Percentiles rank a stretch among this genome's conserved stretches.
These are phyloP conservation scores for Didymosphaeria variabile DNA, from an alignment of 2,329 filamentous ascomycete genomes.

Conservation along the genomic window DNA sequence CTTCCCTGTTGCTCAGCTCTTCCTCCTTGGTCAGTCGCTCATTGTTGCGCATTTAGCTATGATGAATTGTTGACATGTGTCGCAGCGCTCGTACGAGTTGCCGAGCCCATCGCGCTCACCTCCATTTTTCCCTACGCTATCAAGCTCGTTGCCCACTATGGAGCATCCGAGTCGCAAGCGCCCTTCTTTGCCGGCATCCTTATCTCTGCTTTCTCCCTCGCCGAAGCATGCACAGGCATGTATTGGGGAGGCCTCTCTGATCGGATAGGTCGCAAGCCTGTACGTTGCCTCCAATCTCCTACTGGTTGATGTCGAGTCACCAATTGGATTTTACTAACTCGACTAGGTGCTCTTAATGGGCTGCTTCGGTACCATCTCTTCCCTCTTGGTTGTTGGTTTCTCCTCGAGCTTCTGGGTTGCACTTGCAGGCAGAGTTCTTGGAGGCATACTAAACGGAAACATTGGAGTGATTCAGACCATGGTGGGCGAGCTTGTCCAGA, in stretches of 20 bases:
- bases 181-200: conserved; percentile 88
- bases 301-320: background rate
- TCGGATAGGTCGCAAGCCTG: conserved; percentile 51
- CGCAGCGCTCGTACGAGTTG: conserved; percentile 86
- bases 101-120: conserved; percentile 91
- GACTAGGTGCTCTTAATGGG: conserved; percentile 41
- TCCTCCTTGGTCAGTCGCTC: conserved; percentile 75
- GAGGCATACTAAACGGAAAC: conserved; percentile 88
- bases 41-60: background rate
- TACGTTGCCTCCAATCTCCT: conserved; percentile 19
- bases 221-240: conserved; percentile 87
- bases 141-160: conserved; percentile 51
- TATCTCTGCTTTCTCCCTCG: conserved; percentile 90
- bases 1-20: conserved; percentile 84
- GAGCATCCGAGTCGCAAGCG: conserved; percentile 55
- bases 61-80: background rate
- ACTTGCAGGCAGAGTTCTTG: conserved; percentile 76
- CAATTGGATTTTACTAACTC: background rate
- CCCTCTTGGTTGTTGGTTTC: conserved; percentile 83
- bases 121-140: conserved; percentile 86
- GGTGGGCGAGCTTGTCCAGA: conserved; percentile 86
- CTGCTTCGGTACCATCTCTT: conserved; percentile 82
- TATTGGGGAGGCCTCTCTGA: conserved; percentile 53
- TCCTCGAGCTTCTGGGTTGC: conserved; percentile 86
- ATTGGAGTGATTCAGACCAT: conserved; percentile 90